Percentiles rank a stretch among this genome's conserved stretches.
phyloP scores from a whole-genome alignment of 306 rosid species.

The Oemleria cerasiformis region DNA sequence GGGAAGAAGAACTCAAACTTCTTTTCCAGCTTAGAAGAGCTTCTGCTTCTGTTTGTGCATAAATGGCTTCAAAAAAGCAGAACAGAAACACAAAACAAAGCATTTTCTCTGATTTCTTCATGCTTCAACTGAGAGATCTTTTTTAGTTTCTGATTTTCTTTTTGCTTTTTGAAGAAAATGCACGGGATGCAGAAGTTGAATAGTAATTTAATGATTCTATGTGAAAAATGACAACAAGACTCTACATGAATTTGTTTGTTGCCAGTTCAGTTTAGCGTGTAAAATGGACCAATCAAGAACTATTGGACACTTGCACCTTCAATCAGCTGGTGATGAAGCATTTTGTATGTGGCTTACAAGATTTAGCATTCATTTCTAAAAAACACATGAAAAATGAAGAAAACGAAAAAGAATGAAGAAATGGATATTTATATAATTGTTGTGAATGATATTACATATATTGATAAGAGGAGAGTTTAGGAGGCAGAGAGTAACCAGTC shows the following conservation, averaged over 20 bases:
- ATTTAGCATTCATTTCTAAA: not conserved
- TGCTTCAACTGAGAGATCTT: not conserved
- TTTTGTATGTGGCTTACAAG: not conserved
- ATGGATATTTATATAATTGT: not conserved
- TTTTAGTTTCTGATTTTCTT: not conserved
- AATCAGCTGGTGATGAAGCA: no score
- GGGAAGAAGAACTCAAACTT: conserved; percentile 35
- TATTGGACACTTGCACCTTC: not conserved
- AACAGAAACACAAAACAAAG: not conserved
- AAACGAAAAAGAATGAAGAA: no score
- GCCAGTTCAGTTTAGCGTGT: no score
- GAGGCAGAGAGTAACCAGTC: no score
- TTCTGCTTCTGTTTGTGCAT: conserved; percentile 30
- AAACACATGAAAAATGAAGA: not conserved
- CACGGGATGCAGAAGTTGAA: no score
- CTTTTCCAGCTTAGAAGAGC: conserved; percentile 52
- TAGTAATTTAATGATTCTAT: no score
- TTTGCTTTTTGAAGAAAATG: not conserved
- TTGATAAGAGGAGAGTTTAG: no score
- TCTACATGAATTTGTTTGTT: no score
- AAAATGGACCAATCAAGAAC: no score
- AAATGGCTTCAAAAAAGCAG: not conserved
- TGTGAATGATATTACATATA: no score
- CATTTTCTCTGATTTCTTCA: not conserved
- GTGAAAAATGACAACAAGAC: no score